phyloP scores from a whole-genome alignment of 805 yeast genomes.

The Yarrowia sp. region DNA sequence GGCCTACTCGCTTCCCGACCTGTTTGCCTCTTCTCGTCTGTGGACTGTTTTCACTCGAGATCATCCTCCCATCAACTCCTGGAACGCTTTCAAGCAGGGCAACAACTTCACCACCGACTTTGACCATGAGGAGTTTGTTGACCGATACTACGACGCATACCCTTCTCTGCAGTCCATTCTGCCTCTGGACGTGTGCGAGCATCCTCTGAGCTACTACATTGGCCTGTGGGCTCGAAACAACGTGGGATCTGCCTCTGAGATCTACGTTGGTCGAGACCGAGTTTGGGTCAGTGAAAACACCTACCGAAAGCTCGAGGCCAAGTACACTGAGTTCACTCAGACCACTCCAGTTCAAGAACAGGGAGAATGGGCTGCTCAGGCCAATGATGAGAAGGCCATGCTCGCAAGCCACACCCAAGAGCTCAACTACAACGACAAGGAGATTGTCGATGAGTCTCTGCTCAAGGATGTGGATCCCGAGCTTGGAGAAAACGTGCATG shows the following conservation, averaged over 20 bases:
- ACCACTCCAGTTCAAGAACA: conserved; percentile 18
- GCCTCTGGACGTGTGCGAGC: conserved; percentile 34
- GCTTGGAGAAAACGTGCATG: conserved; percentile 52
- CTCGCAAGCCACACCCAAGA: neutral
- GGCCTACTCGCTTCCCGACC: neutral
- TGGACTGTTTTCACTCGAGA: conserved; percentile 14
- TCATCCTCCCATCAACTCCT: conserved; percentile 11
- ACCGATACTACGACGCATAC: conserved; percentile 12
- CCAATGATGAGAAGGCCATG: neutral
- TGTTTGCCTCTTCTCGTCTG: conserved; percentile 7
- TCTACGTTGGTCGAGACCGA: conserved; percentile 39
- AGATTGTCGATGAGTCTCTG: conserved; percentile 1
- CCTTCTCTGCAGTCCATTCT: conserved; percentile 30
- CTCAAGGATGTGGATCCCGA: conserved; percentile 51
- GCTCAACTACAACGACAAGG: neutral
- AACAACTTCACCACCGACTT: conserved; percentile 23
- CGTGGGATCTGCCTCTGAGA: conserved; percentile 37
- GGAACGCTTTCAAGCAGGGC: conserved; percentile 15
- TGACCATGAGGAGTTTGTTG: conserved; percentile 24
- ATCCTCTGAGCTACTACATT: conserved; percentile 29
- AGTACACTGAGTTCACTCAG: conserved; percentile 25
- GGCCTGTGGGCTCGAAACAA: conserved; percentile 39
- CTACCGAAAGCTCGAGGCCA: conserved; percentile 40
- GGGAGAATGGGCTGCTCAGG: conserved; percentile 4
- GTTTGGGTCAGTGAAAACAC: conserved; percentile 41